These are phyloP conservation scores for Hyaloscypha bicolor DNA, from an alignment of 495 filamentous ascomycete genomes.

Conservation along the genomic window DNA sequence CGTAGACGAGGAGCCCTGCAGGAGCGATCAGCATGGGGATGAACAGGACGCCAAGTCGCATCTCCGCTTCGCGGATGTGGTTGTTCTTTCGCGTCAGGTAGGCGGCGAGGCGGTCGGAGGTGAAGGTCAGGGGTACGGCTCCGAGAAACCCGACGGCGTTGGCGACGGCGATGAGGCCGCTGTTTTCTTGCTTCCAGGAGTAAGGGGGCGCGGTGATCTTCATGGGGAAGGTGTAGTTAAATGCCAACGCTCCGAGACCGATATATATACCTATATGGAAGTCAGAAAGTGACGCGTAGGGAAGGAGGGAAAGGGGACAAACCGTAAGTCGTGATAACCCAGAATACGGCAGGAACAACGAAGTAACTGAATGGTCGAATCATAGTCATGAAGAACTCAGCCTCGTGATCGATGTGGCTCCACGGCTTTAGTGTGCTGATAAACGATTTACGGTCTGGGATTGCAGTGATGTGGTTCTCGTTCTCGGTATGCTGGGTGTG, in stretches of 20 bases:
- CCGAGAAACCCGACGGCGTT: conserved; percentile 53
- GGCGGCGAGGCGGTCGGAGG: conserved; percentile 58
- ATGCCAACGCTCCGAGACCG: conserved; percentile 58
- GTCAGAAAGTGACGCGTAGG: conserved; percentile 14
- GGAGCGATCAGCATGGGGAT: conserved; percentile 56
- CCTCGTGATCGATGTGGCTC: conserved; percentile 45
- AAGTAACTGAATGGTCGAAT: conserved; percentile 55
- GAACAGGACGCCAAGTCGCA: conserved; percentile 60
- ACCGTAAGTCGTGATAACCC: conserved; percentile 60
- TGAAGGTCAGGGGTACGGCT: conserved; percentile 58
- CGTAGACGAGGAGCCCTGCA: conserved; percentile 56
- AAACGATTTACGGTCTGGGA: conserved; percentile 45
- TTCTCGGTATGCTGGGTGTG: conserved; percentile 30
- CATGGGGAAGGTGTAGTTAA: conserved; percentile 63
- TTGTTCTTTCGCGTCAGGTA: conserved; percentile 55
- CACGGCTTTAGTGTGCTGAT: conserved; percentile 46
- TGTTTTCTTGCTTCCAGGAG: conserved; percentile 57
- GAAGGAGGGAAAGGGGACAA: conserved; percentile 17
- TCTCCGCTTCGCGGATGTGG: conserved; percentile 61
- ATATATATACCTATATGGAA: conserved; percentile 49
- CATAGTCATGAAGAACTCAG: conserved; percentile 50
- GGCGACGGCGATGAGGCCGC: conserved; percentile 58
- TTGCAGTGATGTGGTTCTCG: conserved; percentile 14
- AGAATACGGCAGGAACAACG: conserved; percentile 57
- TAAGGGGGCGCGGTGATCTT: conserved; percentile 58